These are phyloP conservation scores for Tylopilus cervinicoccineus DNA, from an alignment of 768 basidiomycete genomes.

Conservation along the genomic window DNA sequence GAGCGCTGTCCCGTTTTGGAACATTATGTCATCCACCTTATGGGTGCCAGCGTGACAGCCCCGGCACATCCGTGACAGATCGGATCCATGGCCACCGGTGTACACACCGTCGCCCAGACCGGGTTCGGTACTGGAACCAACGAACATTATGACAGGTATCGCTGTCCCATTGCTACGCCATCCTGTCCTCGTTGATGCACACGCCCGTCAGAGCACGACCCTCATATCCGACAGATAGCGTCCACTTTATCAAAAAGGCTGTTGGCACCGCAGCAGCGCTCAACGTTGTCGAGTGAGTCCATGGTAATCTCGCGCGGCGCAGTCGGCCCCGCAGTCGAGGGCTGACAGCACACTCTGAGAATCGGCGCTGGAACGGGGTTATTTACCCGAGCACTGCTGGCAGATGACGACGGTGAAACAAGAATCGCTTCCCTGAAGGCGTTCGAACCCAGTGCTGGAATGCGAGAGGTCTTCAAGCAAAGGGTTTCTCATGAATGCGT, in stretches of 20 bases:
- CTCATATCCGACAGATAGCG: slow-evolving; percentile 65
- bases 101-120: slow-evolving; percentile 63
- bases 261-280: slow-evolving; percentile 38
- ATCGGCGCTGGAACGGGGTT: slow-evolving; percentile 86
- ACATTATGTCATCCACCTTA: neutral
- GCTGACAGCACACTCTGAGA: slow-evolving; percentile 34
- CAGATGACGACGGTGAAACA: slow-evolving; percentile 51
- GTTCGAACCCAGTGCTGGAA: slow-evolving; percentile 83
- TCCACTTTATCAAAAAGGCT: slow-evolving; percentile 56
- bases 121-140: slow-evolving; percentile 84
- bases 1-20: neutral
- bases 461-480: slow-evolving; percentile 69
- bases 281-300: slow-evolving; percentile 73
- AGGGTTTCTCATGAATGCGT: slow-evolving; percentile 53
- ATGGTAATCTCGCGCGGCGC: too few species aligned
- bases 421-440: slow-evolving; percentile 56
- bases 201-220: slow-evolving; percentile 62
- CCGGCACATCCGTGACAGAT: neutral
- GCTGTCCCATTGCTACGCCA: too few species aligned
- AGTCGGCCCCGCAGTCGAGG: neutral
- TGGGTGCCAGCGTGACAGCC: too few species aligned
- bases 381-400: slow-evolving; percentile 78
- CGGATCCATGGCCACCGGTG: slow-evolving; percentile 30
- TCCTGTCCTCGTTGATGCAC: neutral
- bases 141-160: slow-evolving; percentile 59